Evolutionary conservation across 176 grass and related monocot species (phyloP), one percentile per base, ranked within the genome.

Genomic region (Tillandsia leiboldiana): DNA sequence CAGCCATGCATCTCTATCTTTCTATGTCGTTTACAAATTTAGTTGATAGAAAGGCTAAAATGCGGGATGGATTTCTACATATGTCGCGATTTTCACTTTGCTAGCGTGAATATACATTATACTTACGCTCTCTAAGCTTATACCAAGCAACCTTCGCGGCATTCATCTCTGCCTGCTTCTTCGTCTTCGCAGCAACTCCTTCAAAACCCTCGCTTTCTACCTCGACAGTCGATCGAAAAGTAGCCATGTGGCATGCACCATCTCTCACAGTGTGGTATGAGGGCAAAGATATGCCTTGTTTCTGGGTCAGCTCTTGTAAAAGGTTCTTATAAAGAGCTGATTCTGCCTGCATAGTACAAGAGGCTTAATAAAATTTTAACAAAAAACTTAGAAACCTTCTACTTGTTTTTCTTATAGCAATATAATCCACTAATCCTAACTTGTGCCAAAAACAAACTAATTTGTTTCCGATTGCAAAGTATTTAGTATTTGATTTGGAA

Each of bases 81-180:
- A 42, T 42, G 33, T 42, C 5, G 4, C 33, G 0, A 42, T 42
- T 42, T 42, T 42, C 33, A 7, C 33, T 42, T 42, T 42, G 33
- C 33, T 42, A 42, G 7, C 33, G 4, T 42, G 56, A 61, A 61
- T 15, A 20, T 20, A 61, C 54, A 79, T 78, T 50, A 73, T 26
- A 82, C 87, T 99, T 80, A 93, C 89, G 72, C 10, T 67, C 63
- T 68, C 85, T 66, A 12, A 87, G 71, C 73, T 77, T 68, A 74
- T 81, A 52, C 57, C 76, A 88, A 70, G 94, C 89, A 28, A 83
- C 24, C 68, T 83, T 85, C 52, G 84, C 87, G 82, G 82, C 84
- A 78, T 66, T 82, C 53, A 49, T 78, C 66, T 93, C 87, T 71
- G 87, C 87, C 64, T 93, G 82, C 28, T 93, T 99, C 75, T 90